Conservation (phyloP, 164 flowering plant genomes). For the Pachysandra terminalis region DNA sequence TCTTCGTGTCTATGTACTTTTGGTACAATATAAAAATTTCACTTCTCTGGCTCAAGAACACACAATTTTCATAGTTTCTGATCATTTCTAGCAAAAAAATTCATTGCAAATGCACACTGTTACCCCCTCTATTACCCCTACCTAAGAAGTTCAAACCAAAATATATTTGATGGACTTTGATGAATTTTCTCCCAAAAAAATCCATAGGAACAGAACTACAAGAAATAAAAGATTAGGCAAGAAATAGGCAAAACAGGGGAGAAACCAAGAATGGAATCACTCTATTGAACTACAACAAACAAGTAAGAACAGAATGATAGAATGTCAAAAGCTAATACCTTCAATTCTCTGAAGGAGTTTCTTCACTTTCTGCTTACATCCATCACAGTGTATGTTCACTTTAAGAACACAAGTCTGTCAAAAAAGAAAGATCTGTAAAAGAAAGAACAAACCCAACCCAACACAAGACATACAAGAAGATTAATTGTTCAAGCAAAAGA, state of each 20-base stretch:
- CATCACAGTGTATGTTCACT: conserved; percentile 66
- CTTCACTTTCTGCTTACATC: conserved; percentile 74
- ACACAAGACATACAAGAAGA: conserved; percentile 13
- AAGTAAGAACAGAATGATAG: background rate
- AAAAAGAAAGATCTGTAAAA: background rate
- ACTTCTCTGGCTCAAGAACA: no score
- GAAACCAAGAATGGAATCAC: background rate
- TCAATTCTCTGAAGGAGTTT: conserved; percentile 68
- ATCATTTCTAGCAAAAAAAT: no score
- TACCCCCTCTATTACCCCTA: no score
- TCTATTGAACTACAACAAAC: background rate
- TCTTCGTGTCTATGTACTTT: no score
- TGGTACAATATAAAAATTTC: no score
- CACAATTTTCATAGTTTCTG: no score
- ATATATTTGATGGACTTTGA: conserved; percentile 7
- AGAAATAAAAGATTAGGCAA: no score
- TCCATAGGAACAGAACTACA: no score
- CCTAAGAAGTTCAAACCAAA: background rate
- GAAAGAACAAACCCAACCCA: conserved; percentile 6
- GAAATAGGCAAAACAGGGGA: no score
- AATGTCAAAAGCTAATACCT: conserved; percentile 25
- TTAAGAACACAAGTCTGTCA: conserved; percentile 57
- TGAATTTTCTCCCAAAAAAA: no score
- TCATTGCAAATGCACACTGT: background rate
- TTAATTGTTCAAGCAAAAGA: conserved; percentile 15